These are phyloP conservation scores for Lophiostoma macrostomum DNA, from an alignment of 495 filamentous ascomycete species.

Conservation along the genomic window DNA sequence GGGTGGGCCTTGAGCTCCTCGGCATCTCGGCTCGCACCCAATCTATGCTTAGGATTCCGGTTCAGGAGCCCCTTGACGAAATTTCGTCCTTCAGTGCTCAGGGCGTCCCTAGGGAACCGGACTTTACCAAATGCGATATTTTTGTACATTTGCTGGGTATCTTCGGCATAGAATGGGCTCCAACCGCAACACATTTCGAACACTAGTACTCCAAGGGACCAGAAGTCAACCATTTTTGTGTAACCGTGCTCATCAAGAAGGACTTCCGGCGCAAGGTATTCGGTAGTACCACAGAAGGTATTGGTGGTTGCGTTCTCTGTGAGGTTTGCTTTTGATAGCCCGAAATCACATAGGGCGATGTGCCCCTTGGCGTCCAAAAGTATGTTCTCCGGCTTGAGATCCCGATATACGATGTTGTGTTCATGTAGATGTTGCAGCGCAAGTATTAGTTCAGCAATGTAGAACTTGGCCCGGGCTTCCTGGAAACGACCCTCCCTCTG, in stretches of 20 bases:
- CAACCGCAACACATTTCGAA: slow-evolving; percentile 99
- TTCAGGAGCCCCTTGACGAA: slow-evolving; percentile 98
- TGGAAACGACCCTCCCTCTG: slow-evolving; percentile 96
- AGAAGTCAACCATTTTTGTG: slow-evolving; percentile 99
- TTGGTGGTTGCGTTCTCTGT: slow-evolving; percentile 96
- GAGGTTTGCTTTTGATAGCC: slow-evolving; percentile 93
- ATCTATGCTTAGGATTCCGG: slow-evolving; percentile 90
- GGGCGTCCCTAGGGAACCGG: slow-evolving; percentile 87
- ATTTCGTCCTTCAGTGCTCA: slow-evolving; percentile 90
- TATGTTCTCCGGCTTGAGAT: slow-evolving; percentile 84
- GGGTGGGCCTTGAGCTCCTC: slow-evolving; percentile 92
- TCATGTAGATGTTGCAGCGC: slow-evolving; percentile 93
- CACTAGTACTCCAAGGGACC: slow-evolving; percentile 94
- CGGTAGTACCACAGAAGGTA: slow-evolving; percentile 97
- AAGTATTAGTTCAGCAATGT: slow-evolving; percentile 95
- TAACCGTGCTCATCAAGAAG: slow-evolving; percentile 95
- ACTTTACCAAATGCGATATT: slow-evolving; percentile 99
- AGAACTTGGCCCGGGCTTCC: slow-evolving; percentile 94
- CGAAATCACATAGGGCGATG: slow-evolving; percentile 84
- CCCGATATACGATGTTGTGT: slow-evolving; percentile 96
- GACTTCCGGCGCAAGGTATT: slow-evolving; percentile 95
- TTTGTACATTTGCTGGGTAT: slow-evolving; percentile 99
- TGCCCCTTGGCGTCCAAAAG: slow-evolving; percentile 80
- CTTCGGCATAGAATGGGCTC: slow-evolving; percentile 98
- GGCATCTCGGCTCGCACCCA: slow-evolving; percentile 87